Base-by-base conservation (phyloP, 208 protist species). In the Vickermania ingenoplastis region DNA sequence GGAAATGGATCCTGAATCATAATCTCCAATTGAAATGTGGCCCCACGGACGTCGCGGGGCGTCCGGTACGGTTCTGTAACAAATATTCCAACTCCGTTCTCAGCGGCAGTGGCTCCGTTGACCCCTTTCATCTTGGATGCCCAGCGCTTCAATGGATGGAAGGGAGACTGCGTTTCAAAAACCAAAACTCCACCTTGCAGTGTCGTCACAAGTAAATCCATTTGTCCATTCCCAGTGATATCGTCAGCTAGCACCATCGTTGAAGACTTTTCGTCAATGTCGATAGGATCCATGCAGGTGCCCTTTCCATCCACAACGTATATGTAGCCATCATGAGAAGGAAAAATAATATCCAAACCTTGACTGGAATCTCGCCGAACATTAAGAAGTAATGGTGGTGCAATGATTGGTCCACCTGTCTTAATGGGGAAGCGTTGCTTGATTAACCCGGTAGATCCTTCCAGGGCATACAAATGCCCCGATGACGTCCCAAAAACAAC, bases 201-300 rank as follows among this genome's bases (percentile, higher is more conserved):
- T 23, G 90, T 95, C 24, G 77, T 88, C 0, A 97, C 81, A 3
- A 97, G 31, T 30, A 98, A 72, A 63, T 97, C 81, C 41, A 96
- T 62, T 31, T 91, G 76, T 1, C 91, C 95, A 67, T 96, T 89
- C 23, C 84, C 83, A 22, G 77, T 87, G 21, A 98, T 52, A 68
- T 98, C 95, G 57, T 96, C 86, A 4, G 83, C 84, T 13, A 98
- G 73, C 51, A 98, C 86, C 78, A 86, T 80, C 7, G 82, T 71
- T 22, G 84, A 94, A 26, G 84, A 83, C 55, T 83, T 81, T 57
- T 97, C 92, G 62, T 92, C 91, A 41, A 97, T 76, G 57, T 97
- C 94, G 50, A 97, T 81, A 25, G 54, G 73, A 57, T 96, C 76
- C 26, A 93, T 68, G 75, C 94, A 97, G n/a, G 73, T 72, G 0